These are phyloP conservation scores for Sugiyamaella boreocaroliniensis DNA, from an alignment of 805 yeast genomes.

Conservation along the genomic window DNA sequence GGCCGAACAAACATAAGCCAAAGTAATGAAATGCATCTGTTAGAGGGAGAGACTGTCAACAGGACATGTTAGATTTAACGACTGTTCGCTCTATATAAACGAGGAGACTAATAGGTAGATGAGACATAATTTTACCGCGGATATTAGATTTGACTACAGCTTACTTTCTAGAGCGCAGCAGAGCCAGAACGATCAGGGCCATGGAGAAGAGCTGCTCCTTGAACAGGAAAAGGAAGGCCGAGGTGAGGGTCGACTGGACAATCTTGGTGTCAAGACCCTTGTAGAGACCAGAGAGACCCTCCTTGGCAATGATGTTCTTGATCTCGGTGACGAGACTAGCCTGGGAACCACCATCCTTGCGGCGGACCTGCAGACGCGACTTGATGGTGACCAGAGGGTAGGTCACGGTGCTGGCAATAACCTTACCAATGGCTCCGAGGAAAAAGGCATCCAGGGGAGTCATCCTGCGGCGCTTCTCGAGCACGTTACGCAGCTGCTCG, in stretches of 20 bases:
- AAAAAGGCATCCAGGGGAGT: constrained; percentile 73
- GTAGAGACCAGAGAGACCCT: constrained; percentile 73
- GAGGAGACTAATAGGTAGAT: no score
- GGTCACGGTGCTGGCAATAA: constrained; percentile 81
- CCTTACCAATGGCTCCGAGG: constrained; percentile 84
- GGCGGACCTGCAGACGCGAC: constrained; percentile 75
- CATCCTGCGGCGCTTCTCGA: constrained; percentile 48
- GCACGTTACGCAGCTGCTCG: constrained; percentile 71
- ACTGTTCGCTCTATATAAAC: no score
- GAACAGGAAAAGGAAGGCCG: constrained; percentile 84
- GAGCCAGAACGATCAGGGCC: constrained; percentile 47
- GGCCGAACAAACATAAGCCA: no score
- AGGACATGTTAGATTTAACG: no score
- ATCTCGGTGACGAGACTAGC: constrained; percentile 33
- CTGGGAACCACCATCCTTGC: constrained; percentile 27
- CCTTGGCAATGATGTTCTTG: constrained; percentile 52
- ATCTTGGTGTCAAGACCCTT: constrained; percentile 76
- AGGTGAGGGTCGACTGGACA: constrained; percentile 75
- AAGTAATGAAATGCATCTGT: no score
- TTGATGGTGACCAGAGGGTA: constrained; percentile 88
- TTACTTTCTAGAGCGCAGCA: constrained; percentile 27
- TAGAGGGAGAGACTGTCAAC: no score
- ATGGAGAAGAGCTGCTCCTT: constrained; percentile 74
- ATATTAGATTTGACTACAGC: neutral
- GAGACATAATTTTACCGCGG: neutral